A percentile compares a stretch with the other conserved stretches of the same genome.
Evolutionary conservation across 108 stramenopile species (phyloP).

Genomic region (Fragilaria crotonensis): DNA sequence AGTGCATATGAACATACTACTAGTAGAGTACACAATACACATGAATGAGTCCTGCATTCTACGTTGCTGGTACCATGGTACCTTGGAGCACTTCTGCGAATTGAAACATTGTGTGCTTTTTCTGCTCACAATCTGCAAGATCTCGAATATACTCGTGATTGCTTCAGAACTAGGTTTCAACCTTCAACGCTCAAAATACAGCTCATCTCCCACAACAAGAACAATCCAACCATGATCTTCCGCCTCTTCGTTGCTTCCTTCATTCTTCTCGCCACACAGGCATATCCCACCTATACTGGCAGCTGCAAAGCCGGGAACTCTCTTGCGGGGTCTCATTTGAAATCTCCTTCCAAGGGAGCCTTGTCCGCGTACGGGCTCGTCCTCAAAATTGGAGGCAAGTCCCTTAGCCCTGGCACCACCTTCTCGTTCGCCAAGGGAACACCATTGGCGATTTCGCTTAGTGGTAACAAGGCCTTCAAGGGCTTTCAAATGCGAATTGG

Average conservation of each 20-base stretch:
- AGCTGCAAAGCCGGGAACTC: not conserved
- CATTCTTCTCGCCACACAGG: not conserved
- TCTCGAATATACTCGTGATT: too few relatives aligned
- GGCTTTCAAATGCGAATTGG: not conserved
- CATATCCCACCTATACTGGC: not conserved
- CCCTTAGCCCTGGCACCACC: not conserved
- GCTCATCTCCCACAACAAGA: too few relatives aligned
- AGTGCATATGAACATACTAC: too few relatives aligned
- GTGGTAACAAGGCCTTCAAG: not conserved
- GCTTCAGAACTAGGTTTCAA: too few relatives aligned
- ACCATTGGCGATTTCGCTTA: not conserved
- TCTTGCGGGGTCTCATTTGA: not conserved
- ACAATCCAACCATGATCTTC: not conserved
- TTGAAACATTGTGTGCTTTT: too few relatives aligned
- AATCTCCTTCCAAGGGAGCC: not conserved
- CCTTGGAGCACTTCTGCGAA: too few relatives aligned
- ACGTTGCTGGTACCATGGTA: too few relatives aligned
- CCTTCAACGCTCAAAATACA: too few relatives aligned
- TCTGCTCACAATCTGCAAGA: too few relatives aligned
- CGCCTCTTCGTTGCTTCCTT: not conserved
- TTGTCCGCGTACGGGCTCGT: not conserved
- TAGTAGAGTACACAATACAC: too few relatives aligned
- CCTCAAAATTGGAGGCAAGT: not conserved
- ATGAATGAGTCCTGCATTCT: too few relatives aligned
- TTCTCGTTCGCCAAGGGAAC: not conserved